A percentile compares a stretch with the other conserved stretches of the same genome.
Conservation (phyloP, 164 flowering plant species). For the Euptelea pleiosperma region DNA sequence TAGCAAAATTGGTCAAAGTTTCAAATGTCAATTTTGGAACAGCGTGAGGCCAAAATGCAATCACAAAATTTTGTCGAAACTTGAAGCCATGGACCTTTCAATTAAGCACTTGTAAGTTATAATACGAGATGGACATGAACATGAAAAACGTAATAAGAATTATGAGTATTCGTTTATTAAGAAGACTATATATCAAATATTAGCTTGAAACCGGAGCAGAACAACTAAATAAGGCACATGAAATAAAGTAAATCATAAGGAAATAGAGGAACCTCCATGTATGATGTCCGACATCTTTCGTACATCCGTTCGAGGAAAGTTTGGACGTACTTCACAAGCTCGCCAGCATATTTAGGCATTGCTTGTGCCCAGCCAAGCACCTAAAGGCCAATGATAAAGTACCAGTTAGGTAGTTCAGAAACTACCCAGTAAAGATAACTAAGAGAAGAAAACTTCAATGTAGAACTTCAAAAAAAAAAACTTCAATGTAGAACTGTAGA, state of each 20-base stretch:
- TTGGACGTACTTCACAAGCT: conserved; percentile 89
- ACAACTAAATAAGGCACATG: too few relatives aligned
- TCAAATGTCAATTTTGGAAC: too few relatives aligned
- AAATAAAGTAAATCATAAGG: not conserved
- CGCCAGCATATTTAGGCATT: conserved; percentile 94
- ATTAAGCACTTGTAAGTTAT: not conserved
- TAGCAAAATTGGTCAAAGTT: too few relatives aligned
- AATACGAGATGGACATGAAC: not conserved
- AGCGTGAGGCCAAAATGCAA: not conserved
- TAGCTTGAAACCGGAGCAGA: too few relatives aligned
- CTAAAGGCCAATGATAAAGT: conserved; percentile 29
- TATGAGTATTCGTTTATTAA: too few relatives aligned
- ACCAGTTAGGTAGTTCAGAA: conserved; percentile 3
- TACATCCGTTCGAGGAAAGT: conserved; percentile 91
- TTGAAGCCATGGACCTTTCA: too few relatives aligned
- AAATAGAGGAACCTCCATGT: conserved; percentile 63
- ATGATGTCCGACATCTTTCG: conserved; percentile 98
- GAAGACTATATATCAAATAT: not conserved
- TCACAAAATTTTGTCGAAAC: conserved; percentile 4
- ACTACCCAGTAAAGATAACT: not conserved
- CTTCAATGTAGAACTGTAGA: not conserved
- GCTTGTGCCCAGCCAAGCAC: conserved; percentile 99
- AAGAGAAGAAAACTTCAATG: conserved; percentile 4
- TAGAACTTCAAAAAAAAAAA: conserved; percentile 7
- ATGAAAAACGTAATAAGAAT: not conserved